Conservation (phyloP, 2,329 filamentous ascomycete genomes). For the Beauveria medogensis region DNA sequence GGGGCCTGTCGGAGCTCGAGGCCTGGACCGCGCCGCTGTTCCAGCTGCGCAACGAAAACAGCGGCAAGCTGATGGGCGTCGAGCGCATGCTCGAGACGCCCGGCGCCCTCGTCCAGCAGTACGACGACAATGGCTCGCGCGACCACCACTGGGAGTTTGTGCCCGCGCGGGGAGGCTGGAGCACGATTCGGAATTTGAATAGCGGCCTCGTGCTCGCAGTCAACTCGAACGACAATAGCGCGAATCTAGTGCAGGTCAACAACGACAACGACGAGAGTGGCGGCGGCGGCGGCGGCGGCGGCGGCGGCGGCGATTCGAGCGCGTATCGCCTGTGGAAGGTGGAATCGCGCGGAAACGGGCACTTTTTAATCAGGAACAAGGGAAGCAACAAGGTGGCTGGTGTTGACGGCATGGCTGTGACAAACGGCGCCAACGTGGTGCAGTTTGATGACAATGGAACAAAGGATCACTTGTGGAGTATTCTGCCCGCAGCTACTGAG, state of each 20-base stretch:
- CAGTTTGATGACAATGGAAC: conserved; percentile 15
- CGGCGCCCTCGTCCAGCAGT: conserved; percentile 11
- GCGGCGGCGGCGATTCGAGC: neutral
- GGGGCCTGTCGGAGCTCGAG: conserved; percentile 26
- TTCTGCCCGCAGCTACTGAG: conserved; percentile 7
- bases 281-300: conserved; percentile 1
- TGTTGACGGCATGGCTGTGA: conserved; percentile 11
- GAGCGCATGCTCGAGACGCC: neutral
- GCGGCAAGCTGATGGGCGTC: conserved; percentile 14
- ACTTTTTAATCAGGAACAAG: conserved; percentile 14
- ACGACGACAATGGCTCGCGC: conserved; percentile 11
- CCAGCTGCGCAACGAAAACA: conserved; percentile 14
- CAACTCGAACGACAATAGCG: conserved; percentile 9
- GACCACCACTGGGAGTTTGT: conserved; percentile 13
- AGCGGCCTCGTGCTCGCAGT: conserved; percentile 12
- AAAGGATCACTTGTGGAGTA: conserved; percentile 12
- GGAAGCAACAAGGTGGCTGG: conserved; percentile 12
- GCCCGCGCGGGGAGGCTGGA: conserved; percentile 11
- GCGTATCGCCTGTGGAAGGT: conserved; percentile 13
- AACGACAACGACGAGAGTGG: neutral
- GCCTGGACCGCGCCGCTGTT: conserved; percentile 21
- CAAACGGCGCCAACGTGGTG: conserved; percentile 12
- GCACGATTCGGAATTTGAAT: conserved; percentile 13
- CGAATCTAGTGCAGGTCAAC: conserved; percentile 9
- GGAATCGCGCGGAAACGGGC: conserved; percentile 4